These are phyloP conservation scores for Termitomyces heimii DNA, from an alignment of 768 basidiomycete species.

Conservation along the genomic window DNA sequence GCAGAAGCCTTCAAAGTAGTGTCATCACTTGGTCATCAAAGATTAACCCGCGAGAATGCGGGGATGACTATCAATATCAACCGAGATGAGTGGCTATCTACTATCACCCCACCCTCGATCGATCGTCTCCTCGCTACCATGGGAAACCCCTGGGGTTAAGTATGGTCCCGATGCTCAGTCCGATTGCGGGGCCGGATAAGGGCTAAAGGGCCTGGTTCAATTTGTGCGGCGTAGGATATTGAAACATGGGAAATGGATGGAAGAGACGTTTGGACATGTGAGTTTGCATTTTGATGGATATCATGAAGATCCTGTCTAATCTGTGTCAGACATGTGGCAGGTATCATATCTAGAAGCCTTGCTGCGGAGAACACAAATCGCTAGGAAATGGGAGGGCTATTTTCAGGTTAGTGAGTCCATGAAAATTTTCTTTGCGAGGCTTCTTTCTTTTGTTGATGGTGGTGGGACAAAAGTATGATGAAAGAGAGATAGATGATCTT, in stretches of 20 bases:
- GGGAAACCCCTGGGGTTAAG: neutral
- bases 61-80: neutral
- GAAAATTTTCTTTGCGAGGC: neutral
- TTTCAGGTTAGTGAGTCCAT: neutral
- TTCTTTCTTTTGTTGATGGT: neutral
- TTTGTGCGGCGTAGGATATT: neutral
- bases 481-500: neutral
- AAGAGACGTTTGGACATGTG: neutral
- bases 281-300: no score
- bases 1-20: neutral
- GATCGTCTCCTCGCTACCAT: neutral
- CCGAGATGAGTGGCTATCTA: neutral
- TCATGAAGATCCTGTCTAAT: conserved; percentile 1
- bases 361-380: neutral
- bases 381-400: neutral
- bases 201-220: neutral
- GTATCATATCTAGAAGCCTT: neutral
- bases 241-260: neutral
- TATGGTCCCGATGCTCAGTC: neutral
- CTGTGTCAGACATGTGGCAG: neutral
- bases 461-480: neutral
- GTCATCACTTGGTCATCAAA: neutral
- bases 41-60: neutral
- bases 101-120: neutral
- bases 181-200: neutral